Percentiles rank a stretch among this genome's conserved stretches.
phyloP scores from a whole-genome alignment of 1,284 basidiomycete species.

The Heterobasidion annosum region DNA sequence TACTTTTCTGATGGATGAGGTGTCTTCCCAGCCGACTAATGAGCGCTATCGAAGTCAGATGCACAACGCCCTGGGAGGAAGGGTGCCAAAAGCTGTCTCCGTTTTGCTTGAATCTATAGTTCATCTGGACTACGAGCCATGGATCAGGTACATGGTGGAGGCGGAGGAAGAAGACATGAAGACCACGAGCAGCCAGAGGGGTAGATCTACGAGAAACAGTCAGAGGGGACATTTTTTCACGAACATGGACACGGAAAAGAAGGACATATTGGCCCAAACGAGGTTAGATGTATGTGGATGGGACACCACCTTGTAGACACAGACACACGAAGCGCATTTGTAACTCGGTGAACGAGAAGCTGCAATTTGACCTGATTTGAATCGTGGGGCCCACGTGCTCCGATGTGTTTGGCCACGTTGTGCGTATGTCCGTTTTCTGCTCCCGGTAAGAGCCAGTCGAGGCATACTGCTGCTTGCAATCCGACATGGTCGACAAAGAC shows the following conservation, averaged over 20 bases:
- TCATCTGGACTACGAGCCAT: slow-evolving; percentile 66
- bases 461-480: not conserved
- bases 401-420: slow-evolving; percentile 10
- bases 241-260: slow-evolving; percentile 26
- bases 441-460: not conserved
- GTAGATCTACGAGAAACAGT: slow-evolving; percentile 52
- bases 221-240: slow-evolving; percentile 33
- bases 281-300: slow-evolving; percentile 11
- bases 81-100: slow-evolving; percentile 24
- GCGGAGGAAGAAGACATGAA: slow-evolving; percentile 21
- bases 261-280: slow-evolving; percentile 21
- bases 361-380: not conserved
- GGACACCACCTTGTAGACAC: slow-evolving; percentile 5
- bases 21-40: slow-evolving; percentile 5
- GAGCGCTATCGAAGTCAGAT: slow-evolving; percentile 31
- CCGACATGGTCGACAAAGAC: slow-evolving; percentile 13
- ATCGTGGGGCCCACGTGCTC: slow-evolving; percentile 6
- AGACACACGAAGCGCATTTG: not conserved
- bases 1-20: slow-evolving; percentile 6
- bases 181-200: slow-evolving; percentile 17
- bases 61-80: slow-evolving; percentile 31
- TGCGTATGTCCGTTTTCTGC: slow-evolving; percentile 1
- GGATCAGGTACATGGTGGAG: slow-evolving; percentile 59
- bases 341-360: not conserved
- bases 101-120: slow-evolving; percentile 23